These are phyloP conservation scores for Kluyveromyces siamensis DNA, from an alignment of 805 yeast species.

Conservation along the genomic window DNA sequence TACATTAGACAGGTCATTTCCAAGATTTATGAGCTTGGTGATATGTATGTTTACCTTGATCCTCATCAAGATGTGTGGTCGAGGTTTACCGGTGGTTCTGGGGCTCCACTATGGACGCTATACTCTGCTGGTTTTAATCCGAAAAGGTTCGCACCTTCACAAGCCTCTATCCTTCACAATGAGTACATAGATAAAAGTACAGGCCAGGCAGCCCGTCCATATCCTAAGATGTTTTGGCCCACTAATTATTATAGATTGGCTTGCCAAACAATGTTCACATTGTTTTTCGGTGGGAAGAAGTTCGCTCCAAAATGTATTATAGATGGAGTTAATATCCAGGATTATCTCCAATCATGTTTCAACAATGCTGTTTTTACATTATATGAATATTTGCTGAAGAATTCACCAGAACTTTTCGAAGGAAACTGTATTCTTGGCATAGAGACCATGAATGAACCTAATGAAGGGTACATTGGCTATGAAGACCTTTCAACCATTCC, in stretches of 20 bases:
- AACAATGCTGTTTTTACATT: slow-evolving; percentile 43
- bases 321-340: slow-evolving; percentile 69
- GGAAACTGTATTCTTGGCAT: slow-evolving; percentile 49
- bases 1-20: slow-evolving; percentile 56
- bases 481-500: slow-evolving; percentile 48
- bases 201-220: slow-evolving; percentile 32
- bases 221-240: slow-evolving; percentile 89
- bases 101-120: slow-evolving; percentile 91
- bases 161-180: slow-evolving; percentile 76
- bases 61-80: slow-evolving; percentile 97
- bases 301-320: slow-evolving; percentile 71
- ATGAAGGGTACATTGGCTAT: slow-evolving; percentile 61
- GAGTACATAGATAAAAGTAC: slow-evolving; percentile 30
- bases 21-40: slow-evolving; percentile 53
- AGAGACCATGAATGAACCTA: slow-evolving; percentile 84
- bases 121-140: slow-evolving; percentile 86
- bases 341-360: slow-evolving; percentile 60
- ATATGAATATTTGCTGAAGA: slow-evolving; percentile 31
- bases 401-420: slow-evolving; percentile 38
- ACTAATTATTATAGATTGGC: slow-evolving; percentile 76
- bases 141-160: slow-evolving; percentile 54
- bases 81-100: slow-evolving; percentile 79
- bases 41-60: slow-evolving; percentile 70
- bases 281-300: slow-evolving; percentile 69
- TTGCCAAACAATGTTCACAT: slow-evolving; percentile 70